Percentiles rank a stretch among this genome's conserved stretches.
Evolutionary conservation across 2,329 filamentous ascomycete genomes (phyloP).

Genomic region (Cytospora piceae): DNA sequence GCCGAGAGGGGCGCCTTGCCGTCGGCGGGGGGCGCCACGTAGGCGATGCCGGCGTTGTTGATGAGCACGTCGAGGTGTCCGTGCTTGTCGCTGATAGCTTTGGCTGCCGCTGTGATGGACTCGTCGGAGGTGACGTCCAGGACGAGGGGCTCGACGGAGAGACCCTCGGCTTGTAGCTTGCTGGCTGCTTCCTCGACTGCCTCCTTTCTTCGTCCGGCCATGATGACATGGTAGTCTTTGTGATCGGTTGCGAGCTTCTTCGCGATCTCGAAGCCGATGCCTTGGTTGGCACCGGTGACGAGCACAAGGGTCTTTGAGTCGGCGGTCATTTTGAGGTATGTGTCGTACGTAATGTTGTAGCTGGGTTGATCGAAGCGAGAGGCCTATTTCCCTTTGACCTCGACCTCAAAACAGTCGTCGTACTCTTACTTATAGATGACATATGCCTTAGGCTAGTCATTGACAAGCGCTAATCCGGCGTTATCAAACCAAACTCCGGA

Average conservation of each 20-base stretch:
- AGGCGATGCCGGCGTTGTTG: constrained; percentile 39
- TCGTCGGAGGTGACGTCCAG: constrained; percentile 49
- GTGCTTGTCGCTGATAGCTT: constrained; percentile 36
- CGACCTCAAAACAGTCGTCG: not conserved
- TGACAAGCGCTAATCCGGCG: not conserved
- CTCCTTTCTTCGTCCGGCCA: constrained; percentile 42
- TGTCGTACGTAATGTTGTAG: not conserved
- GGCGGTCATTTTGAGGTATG: constrained; percentile 12
- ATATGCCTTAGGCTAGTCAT: not conserved
- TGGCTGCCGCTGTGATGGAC: constrained; percentile 44
- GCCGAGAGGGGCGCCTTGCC: constrained; percentile 16
- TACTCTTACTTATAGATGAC: not conserved
- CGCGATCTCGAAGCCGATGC: constrained; percentile 47
- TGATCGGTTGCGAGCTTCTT: constrained; percentile 44
- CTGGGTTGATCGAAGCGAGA: constrained; percentile 6
- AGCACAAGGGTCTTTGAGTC: constrained; percentile 35
- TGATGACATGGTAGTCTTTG: constrained; percentile 44
- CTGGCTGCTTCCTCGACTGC: constrained; percentile 43
- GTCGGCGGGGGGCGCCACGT: constrained; percentile 17
- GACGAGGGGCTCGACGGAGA: constrained; percentile 42
- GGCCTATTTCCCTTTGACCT: not conserved
- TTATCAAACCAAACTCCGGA: not conserved
- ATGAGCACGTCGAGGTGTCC: constrained; percentile 41
- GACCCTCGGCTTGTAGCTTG: constrained; percentile 34
- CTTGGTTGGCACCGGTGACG: constrained; percentile 47